Evolutionary conservation across 1,284 basidiomycete species (phyloP).

Genomic region (Meira nashicola): DNA sequence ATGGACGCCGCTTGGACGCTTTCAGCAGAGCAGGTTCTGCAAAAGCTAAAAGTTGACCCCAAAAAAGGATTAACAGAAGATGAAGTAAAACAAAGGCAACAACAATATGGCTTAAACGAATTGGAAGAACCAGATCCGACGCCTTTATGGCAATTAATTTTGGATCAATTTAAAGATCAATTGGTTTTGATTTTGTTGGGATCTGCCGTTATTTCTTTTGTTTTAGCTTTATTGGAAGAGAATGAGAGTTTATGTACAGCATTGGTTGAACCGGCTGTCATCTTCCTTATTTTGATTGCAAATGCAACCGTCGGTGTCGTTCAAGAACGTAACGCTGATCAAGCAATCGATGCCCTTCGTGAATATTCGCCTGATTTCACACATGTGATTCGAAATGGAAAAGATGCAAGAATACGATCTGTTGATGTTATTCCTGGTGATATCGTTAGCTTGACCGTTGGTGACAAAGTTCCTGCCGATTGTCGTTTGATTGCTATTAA

Average conservation of each 20-base stretch:
- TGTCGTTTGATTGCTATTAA: conserved; percentile 46
- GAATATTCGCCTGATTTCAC: conserved; percentile 49
- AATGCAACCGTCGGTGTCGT: conserved; percentile 52
- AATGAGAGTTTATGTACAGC: conserved; percentile 45
- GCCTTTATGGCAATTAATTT: conserved; percentile 84
- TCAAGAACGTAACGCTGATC: conserved; percentile 51
- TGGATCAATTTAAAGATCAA: conserved; percentile 78
- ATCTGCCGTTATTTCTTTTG: conserved; percentile 49
- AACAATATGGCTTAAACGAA: conserved; percentile 36
- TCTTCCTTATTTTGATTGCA: conserved; percentile 51
- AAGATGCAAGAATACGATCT: conserved; percentile 29
- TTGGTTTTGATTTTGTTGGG: conserved; percentile 50
- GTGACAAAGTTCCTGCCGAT: conserved; percentile 51
- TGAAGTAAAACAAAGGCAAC: conserved; percentile 30
- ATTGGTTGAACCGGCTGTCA: conserved; percentile 50
- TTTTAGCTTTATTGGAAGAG: conserved; percentile 43
- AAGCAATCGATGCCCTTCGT: conserved; percentile 50
- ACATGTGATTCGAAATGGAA: conserved; percentile 38
- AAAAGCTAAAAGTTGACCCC: conserved; percentile 30
- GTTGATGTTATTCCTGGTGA: conserved; percentile 49
- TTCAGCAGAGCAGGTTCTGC: conserved; percentile 38
- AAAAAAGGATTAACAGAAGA: conserved; percentile 33
- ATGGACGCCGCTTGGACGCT: conserved; percentile 50
- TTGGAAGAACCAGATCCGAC: conserved; percentile 84
- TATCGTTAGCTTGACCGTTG: conserved; percentile 45